Evolutionary conservation across 208 protist species (phyloP), one percentile per base, ranked within the genome.

Genomic region (Entamoeba invadens): DNA sequence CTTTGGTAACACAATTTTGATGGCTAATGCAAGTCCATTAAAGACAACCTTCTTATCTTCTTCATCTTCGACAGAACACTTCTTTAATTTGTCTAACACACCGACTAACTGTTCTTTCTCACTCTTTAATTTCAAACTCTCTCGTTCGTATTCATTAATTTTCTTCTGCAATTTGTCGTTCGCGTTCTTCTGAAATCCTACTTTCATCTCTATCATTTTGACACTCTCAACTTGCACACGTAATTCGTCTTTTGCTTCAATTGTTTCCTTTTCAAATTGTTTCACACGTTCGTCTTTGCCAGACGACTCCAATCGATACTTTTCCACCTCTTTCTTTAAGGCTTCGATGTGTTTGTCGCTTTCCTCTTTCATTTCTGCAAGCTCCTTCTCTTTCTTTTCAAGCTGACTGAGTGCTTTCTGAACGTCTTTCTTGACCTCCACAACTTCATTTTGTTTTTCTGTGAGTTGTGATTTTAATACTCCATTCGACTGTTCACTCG

Each of bases 161-260:
- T 38, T 87, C 38, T 87, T 87, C 25, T 87, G 31, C 38, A 87
- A 87, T 87, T 87, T 87, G 0, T 18, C 38, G 57, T 87, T 87
- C 8, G 10, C 12, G 31, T 0, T 35, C 12, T 87, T 87, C 38
- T 87, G 57, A 35, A 35, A 42, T 38, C 31, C 31, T 42, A 87
- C 57, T 87, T 87, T 87, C 12, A 35, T 87, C 38, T 87, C 57
- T 12, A 87, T 87, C 57, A 87, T 87, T 87, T 87, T 87, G 12
- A 87, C 57, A 87, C 57, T 87, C 38, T 87, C 57, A 0, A 87
- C 57, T 87, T 87, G 57, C 12, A 87, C 57, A 42, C 57, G 31
- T 87, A 87, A 87, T 87, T 87, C 57, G 31, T 87, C 57, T 87
- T 87, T 87, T 87, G 57, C 57, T 87, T 87, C 57, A 87, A 38